Conservation (phyloP, 164 flowering plant species). For the Nymphaea colorata region DNA sequence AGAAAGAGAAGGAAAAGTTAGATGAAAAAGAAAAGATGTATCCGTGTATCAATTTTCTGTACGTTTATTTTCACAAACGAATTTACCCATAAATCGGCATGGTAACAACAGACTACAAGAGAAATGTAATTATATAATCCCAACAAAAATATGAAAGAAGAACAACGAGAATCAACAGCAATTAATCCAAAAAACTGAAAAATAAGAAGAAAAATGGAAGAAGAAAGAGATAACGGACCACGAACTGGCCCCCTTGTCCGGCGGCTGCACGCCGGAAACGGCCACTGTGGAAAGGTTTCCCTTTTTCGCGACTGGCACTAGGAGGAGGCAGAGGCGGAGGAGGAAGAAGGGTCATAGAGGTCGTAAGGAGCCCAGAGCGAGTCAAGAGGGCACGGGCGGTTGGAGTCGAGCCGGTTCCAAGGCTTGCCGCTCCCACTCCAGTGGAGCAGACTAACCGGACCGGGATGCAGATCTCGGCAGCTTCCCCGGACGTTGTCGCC, state of each 20-base stretch:
- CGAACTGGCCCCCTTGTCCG: not conserved
- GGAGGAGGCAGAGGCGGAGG: not conserved
- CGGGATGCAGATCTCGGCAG: constrained; percentile 81
- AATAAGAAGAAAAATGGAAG: not conserved
- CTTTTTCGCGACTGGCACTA: not conserved
- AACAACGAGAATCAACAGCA: not conserved
- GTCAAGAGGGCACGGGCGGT: constrained; percentile 74
- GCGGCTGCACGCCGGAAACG: not conserved
- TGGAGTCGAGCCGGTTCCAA: constrained; percentile 73
- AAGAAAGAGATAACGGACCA: not conserved
- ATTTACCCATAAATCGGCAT: not conserved
- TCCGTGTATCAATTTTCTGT: not conserved
- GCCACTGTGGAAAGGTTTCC: not conserved
- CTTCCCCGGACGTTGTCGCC: constrained; percentile 91
- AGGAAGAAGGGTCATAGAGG: constrained; percentile 40
- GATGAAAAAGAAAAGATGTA: not conserved
- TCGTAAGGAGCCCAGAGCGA: constrained; percentile 84
- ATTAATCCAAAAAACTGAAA: not conserved
- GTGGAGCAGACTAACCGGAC: constrained; percentile 85
- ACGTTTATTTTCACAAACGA: not conserved
- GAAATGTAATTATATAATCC: not conserved
- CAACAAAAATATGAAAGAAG: not conserved
- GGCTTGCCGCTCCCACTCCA: constrained; percentile 99
- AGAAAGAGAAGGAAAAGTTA: not conserved
- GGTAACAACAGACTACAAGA: not conserved